phyloP scores from a whole-genome alignment of 2,329 filamentous ascomycete genomes.

The Diaporthe velutina region DNA sequence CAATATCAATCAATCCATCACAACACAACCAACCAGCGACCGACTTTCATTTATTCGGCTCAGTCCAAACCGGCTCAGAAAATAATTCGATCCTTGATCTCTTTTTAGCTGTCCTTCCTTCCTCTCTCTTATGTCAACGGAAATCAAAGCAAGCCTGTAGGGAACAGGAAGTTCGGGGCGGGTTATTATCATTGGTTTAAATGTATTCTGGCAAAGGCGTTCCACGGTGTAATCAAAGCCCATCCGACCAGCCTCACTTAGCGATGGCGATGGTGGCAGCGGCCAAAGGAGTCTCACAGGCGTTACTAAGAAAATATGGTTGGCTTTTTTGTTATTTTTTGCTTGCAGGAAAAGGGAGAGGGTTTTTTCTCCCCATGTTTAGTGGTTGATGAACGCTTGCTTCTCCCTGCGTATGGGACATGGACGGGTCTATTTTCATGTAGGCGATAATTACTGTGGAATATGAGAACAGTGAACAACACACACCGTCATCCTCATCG shows the following conservation, averaged over 20 bases:
- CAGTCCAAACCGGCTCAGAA: neutral
- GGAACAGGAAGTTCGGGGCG: neutral
- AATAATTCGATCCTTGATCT: neutral
- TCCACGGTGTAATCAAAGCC: neutral
- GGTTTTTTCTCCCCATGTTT: neutral
- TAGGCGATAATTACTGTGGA: constrained; percentile 16
- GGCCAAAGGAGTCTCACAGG: neutral
- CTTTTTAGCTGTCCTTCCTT: neutral
- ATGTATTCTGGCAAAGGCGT: constrained; percentile 23
- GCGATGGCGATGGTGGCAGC: neutral
- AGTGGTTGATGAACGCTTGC: neutral
- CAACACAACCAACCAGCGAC: neutral
- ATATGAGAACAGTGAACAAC: constrained; percentile 12
- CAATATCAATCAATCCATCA: neutral
- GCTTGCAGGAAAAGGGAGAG: neutral
- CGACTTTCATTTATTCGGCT: neutral
- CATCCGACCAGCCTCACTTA: neutral
- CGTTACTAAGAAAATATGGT: neutral
- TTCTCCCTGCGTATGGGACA: neutral
- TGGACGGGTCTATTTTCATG: neutral
- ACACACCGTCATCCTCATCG: neutral
- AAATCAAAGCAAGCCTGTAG: neutral
- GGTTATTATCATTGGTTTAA: neutral
- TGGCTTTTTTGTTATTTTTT: neutral
- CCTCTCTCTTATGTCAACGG: neutral